Conservation (phyloP, 371 early-diverging fungal genomes). For the Batkoa obscura region DNA sequence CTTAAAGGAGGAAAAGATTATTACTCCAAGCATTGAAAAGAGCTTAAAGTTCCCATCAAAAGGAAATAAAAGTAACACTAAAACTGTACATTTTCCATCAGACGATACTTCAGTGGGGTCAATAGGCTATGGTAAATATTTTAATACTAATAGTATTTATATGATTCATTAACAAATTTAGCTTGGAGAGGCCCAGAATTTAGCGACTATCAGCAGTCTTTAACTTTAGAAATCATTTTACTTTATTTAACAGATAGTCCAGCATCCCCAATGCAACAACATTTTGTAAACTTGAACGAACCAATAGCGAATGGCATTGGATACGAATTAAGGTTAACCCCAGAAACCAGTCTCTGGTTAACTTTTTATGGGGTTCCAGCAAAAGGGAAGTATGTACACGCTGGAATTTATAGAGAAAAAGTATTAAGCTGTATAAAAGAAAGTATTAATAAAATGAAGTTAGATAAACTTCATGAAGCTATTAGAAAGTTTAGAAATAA, state of each 20-base stretch:
- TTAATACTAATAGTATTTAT: too few species aligned
- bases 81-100: slow-evolving; percentile 26
- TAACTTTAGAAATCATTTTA: slow-evolving; percentile 35
- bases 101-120: slow-evolving; percentile 33
- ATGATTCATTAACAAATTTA: not conserved
- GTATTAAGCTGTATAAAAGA: slow-evolving; percentile 17
- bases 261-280: slow-evolving; percentile 30
- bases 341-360: slow-evolving; percentile 23
- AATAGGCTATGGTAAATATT: slow-evolving; percentile 19
- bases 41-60: slow-evolving; percentile 12
- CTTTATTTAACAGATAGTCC: slow-evolving; percentile 33
- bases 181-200: slow-evolving; percentile 40
- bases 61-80: slow-evolving; percentile 13
- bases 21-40: slow-evolving; percentile 24
- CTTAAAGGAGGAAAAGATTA: slow-evolving; percentile 13
- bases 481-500: slow-evolving; percentile 18
- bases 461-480: slow-evolving; percentile 12
- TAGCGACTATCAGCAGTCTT: slow-evolving; percentile 20
- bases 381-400: too few species aligned
- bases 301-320: slow-evolving; percentile 36
- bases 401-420: slow-evolving; percentile 14
- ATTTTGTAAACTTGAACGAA: slow-evolving; percentile 29
- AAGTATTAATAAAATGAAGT: slow-evolving; percentile 13
- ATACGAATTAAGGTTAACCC: slow-evolving; percentile 25
- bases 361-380: slow-evolving; percentile 36